These are phyloP conservation scores for Yarrowia sp. DNA, from an alignment of 805 yeast genomes.

Conservation along the genomic window DNA sequence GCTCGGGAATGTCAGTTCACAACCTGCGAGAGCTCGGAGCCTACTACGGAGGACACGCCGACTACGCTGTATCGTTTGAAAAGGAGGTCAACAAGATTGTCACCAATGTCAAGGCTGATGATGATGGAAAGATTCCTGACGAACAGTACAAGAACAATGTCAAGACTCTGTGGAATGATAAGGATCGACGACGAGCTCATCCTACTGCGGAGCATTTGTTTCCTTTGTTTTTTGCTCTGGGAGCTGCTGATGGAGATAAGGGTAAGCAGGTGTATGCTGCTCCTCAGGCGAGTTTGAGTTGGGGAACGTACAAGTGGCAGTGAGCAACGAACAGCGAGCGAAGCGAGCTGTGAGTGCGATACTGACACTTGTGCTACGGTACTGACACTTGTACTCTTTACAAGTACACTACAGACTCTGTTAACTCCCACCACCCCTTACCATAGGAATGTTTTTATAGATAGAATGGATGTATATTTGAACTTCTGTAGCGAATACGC, in stretches of 20 bases:
- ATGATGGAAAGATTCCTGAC: constrained; percentile 33
- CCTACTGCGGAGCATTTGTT: constrained; percentile 75
- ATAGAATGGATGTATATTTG: not conserved
- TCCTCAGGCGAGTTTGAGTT: not conserved
- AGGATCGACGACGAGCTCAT: constrained; percentile 51
- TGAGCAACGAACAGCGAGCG: not conserved
- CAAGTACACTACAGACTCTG: too few species aligned
- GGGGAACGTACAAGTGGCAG: constrained; percentile 19
- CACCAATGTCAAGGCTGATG: constrained; percentile 35
- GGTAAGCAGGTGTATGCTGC: constrained; percentile 18
- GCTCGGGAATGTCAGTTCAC: constrained; percentile 80
- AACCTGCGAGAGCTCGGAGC: constrained; percentile 57
- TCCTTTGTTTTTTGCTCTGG: constrained; percentile 63
- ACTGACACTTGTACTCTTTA: too few species aligned
- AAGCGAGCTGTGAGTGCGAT: too few species aligned
- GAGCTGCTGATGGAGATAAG: constrained; percentile 40
- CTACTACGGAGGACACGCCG: constrained; percentile 32
- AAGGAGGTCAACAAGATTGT: constrained; percentile 45
- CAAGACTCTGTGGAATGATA: constrained; percentile 40
- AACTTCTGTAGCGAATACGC: not conserved
- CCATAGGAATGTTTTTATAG: not conserved
- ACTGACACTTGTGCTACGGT: too few species aligned
- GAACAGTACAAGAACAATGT: constrained; percentile 42
- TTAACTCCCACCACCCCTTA: too few species aligned
- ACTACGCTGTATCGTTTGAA: constrained; percentile 55